Percentiles rank a stretch among this genome's conserved stretches.
These are phyloP conservation scores for Adansonia rubrostipa DNA, from an alignment of 441 rosid genomes.

Conservation along the genomic window DNA sequence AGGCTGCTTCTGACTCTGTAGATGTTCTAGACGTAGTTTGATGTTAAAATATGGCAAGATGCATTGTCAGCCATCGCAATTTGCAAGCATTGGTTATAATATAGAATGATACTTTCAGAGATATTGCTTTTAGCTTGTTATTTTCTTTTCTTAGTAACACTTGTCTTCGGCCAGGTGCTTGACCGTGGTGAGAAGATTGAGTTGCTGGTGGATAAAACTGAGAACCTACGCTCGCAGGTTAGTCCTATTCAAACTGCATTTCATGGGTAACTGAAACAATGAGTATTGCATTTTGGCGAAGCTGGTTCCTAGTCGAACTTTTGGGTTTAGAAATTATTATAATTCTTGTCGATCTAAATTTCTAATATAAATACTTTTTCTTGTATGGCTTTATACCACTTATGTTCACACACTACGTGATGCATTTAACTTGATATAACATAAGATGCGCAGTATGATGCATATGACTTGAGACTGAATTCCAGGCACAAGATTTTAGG, in stretches of 20 bases:
- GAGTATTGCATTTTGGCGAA: not conserved
- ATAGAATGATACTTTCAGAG: not conserved
- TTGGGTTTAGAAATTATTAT: not conserved
- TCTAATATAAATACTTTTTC: not conserved
- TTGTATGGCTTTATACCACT: not conserved
- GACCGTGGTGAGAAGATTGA: conserved; percentile 76
- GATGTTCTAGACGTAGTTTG: conserved; percentile 1
- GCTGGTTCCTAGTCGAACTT: not conserved
- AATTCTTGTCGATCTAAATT: not conserved
- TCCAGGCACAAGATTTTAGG: conserved; percentile 92
- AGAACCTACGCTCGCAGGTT: conserved; percentile 72
- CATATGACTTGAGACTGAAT: conserved; percentile 16
- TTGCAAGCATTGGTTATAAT: not conserved
- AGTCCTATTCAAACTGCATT: conserved; percentile 23
- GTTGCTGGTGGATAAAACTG: conserved; percentile 70
- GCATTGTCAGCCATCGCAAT: not conserved
- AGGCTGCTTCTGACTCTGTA: conserved; percentile 1
- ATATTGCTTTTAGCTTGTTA: not conserved
- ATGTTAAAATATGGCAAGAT: conserved; percentile 3
- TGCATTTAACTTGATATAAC: not conserved
- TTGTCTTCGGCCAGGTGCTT: conserved; percentile 49
- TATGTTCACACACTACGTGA: not conserved
- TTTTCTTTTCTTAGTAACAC: not conserved
- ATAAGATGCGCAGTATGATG: not conserved
- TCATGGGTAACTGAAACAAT: not conserved